phyloP scores from a whole-genome alignment of 805 yeast genomes.

The Candida silvatica region DNA sequence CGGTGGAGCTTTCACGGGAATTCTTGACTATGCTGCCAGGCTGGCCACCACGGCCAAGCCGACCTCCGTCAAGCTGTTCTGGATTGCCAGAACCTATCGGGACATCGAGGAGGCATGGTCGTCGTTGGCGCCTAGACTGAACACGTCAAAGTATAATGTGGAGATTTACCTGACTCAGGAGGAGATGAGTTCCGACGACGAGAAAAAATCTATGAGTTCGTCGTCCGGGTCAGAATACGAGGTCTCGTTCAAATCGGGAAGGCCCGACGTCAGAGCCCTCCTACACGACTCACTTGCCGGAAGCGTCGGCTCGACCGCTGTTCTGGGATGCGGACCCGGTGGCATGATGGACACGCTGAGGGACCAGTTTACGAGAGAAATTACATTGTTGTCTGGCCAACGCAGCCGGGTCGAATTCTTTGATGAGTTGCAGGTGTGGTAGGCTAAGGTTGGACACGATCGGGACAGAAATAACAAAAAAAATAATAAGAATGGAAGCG shows the following conservation, averaged over 20 bases:
- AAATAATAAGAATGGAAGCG: too few relatives aligned
- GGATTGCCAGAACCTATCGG: slow-evolving; percentile 1
- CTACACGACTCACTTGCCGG: slow-evolving; percentile 26
- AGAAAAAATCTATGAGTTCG: too few relatives aligned
- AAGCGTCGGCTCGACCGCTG: slow-evolving; percentile 29
- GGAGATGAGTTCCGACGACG: neutral
- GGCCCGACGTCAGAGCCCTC: slow-evolving; percentile 28
- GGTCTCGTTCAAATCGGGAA: slow-evolving; percentile 27
- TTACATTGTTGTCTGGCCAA: too few relatives aligned
- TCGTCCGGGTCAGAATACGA: too few relatives aligned
- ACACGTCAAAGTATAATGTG: neutral
- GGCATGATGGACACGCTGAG: slow-evolving; percentile 43
- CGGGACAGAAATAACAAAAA: too few relatives aligned
- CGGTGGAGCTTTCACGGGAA: slow-evolving; percentile 63
- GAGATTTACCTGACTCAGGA: neutral
- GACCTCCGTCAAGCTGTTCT: neutral
- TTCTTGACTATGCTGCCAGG: slow-evolving; percentile 28
- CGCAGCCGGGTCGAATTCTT: slow-evolving; percentile 51
- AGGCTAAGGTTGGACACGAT: too few relatives aligned
- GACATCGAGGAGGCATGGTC: neutral
- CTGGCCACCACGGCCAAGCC: neutral
- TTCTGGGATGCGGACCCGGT: slow-evolving; percentile 37
- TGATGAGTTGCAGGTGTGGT: slow-evolving; percentile 73
- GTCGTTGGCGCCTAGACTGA: neutral
- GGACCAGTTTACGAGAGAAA: slow-evolving; percentile 31